A percentile compares a stretch with the other conserved stretches of the same genome.
Conservation (phyloP, 2,329 filamentous ascomycete species). For the Lachnellula occidentalis region DNA sequence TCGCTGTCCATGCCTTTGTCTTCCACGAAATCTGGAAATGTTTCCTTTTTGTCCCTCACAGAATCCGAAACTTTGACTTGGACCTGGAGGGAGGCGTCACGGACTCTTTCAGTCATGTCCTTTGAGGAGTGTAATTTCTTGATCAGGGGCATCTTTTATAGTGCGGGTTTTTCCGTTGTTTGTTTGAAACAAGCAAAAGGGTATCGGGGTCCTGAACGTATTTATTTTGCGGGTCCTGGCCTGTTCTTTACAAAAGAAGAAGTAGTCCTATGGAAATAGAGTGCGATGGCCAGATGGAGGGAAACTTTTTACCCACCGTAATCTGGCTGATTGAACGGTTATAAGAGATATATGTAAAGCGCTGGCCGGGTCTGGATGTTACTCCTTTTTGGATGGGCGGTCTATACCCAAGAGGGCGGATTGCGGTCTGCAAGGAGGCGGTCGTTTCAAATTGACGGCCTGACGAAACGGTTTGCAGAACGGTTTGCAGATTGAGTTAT, state of each 20-base stretch:
- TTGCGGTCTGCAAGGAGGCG: slow-evolving; percentile 2
- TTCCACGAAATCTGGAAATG: slow-evolving; percentile 21
- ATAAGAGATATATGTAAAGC: background rate
- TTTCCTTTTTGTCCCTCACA: slow-evolving; percentile 8
- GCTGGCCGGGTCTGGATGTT: background rate
- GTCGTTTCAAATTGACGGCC: slow-evolving; percentile 13
- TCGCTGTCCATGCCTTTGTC: slow-evolving; percentile 23
- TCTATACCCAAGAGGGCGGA: background rate
- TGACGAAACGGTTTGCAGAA: slow-evolving; percentile 3
- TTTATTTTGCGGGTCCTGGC: too few relatives aligned
- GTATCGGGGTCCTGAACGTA: background rate
- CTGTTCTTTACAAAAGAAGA: too few relatives aligned
- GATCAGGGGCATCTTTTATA: slow-evolving; percentile 3
- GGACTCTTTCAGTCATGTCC: slow-evolving; percentile 1
- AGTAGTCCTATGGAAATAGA: too few relatives aligned
- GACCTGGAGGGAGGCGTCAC: slow-evolving; percentile 5
- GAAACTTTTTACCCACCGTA: background rate
- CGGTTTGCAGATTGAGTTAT: background rate
- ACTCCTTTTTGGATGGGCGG: background rate
- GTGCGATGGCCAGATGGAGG: background rate
- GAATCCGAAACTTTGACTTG: slow-evolving; percentile 3
- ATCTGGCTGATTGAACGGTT: background rate
- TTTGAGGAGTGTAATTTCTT: slow-evolving; percentile 4
- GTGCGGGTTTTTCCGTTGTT: background rate
- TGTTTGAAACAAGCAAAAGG: background rate